Conservation (phyloP, 2,329 filamentous ascomycete genomes). For the Penicillium rolfsii region DNA sequence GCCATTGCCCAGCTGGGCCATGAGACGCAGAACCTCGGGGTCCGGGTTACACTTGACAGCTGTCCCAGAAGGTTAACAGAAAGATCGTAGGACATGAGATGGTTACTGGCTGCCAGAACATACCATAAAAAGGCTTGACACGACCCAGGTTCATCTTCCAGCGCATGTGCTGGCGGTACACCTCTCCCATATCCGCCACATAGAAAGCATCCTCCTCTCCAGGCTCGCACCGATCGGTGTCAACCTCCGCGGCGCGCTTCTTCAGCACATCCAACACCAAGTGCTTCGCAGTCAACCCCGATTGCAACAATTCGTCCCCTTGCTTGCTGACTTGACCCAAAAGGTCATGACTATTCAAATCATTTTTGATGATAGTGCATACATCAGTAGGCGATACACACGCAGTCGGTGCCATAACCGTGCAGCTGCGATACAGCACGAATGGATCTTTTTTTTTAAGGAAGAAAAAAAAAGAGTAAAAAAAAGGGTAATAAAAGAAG, state of each 20-base stretch:
- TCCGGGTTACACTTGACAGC: slow-evolving; percentile 99
- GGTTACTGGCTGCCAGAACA: slow-evolving; percentile 37
- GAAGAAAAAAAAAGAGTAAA: slow-evolving; percentile 21
- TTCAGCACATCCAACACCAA: slow-evolving; percentile 86
- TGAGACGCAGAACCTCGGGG: slow-evolving; percentile 80
- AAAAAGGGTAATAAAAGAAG: slow-evolving; percentile 13
- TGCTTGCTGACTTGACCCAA: slow-evolving; percentile 45
- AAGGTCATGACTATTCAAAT: slow-evolving; percentile 35
- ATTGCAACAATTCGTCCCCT: slow-evolving; percentile 49
- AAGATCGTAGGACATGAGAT: neutral
- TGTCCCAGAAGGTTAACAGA: slow-evolving; percentile 41
- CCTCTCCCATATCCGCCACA: slow-evolving; percentile 94
- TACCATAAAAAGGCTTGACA: slow-evolving; percentile 95
- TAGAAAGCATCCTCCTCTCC: slow-evolving; percentile 98
- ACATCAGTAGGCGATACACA: slow-evolving; percentile 55
- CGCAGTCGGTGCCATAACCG: slow-evolving; percentile 74
- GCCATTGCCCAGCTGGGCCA: slow-evolving; percentile 85
- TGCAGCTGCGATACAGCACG: slow-evolving; percentile 44
- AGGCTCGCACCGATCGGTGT: slow-evolving; percentile 83
- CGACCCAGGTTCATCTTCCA: slow-evolving; percentile 95
- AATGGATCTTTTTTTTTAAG: slow-evolving; percentile 27
- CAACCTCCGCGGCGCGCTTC: slow-evolving; percentile 78
- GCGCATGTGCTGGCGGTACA: slow-evolving; percentile 97
- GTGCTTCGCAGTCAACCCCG: slow-evolving; percentile 65
- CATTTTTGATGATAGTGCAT: slow-evolving; percentile 43